phyloP scores from a whole-genome alignment of 2,329 filamentous ascomycete species.

The Triangularia verruculosa region DNA sequence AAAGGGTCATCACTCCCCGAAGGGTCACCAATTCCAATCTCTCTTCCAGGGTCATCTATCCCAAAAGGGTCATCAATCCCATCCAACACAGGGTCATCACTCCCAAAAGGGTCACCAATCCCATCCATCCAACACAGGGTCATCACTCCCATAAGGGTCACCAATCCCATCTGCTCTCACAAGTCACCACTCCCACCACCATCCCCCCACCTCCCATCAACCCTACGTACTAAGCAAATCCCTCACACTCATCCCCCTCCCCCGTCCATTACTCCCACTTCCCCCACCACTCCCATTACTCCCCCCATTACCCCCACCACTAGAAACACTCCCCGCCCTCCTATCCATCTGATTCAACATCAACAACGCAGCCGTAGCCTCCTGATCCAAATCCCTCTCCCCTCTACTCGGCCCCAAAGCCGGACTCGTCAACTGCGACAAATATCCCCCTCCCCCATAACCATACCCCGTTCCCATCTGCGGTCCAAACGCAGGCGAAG shows the following conservation, averaged over 20 bases:
- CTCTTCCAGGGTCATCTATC: background rate
- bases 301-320: conserved; percentile 46
- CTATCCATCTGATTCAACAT: conserved; percentile 79
- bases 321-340: conserved; percentile 39
- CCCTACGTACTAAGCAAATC: conserved; percentile 52
- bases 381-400: conserved; percentile 61
- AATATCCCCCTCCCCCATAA: conserved; percentile 40
- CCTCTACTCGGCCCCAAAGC: conserved; percentile 55
- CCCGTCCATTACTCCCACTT: conserved; percentile 27
- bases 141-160: background rate
- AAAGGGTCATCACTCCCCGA: background rate
- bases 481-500: conserved; percentile 55
- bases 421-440: conserved; percentile 54
- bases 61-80: background rate
- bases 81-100: background rate
- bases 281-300: background rate
- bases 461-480: conserved; percentile 37
- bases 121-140: background rate
- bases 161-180: background rate
- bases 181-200: background rate
- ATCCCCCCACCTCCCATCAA: background rate
- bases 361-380: conserved; percentile 79
- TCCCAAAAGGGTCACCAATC: background rate
- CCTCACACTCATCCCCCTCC: conserved; percentile 52
- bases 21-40: background rate